A percentile compares a stretch with the other conserved stretches of the same genome.
These are phyloP conservation scores for Apiospora sp. DNA, from an alignment of 2,329 filamentous ascomycete species.

Conservation along the genomic window DNA sequence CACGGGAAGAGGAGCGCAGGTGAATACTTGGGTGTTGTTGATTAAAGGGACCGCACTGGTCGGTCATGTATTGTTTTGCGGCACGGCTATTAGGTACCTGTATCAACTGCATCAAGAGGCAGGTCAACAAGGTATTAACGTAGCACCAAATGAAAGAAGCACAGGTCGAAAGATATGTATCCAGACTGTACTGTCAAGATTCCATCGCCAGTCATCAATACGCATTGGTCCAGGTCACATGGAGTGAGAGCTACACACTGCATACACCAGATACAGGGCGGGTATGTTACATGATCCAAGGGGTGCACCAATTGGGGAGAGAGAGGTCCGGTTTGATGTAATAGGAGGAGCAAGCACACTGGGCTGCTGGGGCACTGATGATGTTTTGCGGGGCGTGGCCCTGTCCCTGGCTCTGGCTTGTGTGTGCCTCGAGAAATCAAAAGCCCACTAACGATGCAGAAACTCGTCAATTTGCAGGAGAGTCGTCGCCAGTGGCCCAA, in stretches of 20 bases:
- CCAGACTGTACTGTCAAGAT: background rate
- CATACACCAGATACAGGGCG: background rate
- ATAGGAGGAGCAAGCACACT: slow-evolving; percentile 8
- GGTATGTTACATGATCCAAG: slow-evolving; percentile 3
- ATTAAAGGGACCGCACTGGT: slow-evolving; percentile 6
- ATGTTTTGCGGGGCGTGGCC: slow-evolving; percentile 15
- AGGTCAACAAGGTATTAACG: background rate
- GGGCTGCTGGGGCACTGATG: slow-evolving; percentile 1
- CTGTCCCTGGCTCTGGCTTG: slow-evolving; percentile 13
- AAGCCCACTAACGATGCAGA: slow-evolving; percentile 18
- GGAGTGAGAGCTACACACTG: background rate
- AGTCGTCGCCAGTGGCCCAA: slow-evolving; percentile 10
- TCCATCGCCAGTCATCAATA: background rate
- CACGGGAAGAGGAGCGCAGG: background rate
- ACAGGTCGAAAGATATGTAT: background rate
- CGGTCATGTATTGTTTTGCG: background rate
- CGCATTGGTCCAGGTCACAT: background rate
- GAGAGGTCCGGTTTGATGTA: slow-evolving; percentile 11
- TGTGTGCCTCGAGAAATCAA: slow-evolving; percentile 18
- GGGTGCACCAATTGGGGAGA: slow-evolving; percentile 1
- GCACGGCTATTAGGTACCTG: background rate
- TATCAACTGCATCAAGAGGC: slow-evolving; percentile 1
- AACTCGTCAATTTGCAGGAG: slow-evolving; percentile 21
- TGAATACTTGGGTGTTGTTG: background rate
- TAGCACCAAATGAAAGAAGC: slow-evolving; percentile 1